A percentile compares a stretch with the other conserved stretches of the same genome.
phyloP scores from a whole-genome alignment of 108 stramenopile species.

The Discostella stelligeroides region DNA sequence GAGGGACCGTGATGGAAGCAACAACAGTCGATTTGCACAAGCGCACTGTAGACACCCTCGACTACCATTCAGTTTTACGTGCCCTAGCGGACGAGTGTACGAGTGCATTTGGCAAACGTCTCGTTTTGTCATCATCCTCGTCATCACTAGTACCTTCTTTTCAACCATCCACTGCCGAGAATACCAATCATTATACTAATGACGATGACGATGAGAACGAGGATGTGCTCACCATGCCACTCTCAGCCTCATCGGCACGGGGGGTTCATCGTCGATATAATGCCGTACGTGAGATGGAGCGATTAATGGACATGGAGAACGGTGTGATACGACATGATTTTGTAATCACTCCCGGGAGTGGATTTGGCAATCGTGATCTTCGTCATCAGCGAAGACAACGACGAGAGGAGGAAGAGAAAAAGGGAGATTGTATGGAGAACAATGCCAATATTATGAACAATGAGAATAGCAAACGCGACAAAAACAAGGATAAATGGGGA shows the following conservation, averaged over 20 bases:
- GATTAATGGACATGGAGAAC: slow-evolving; percentile 42
- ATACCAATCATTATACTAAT: background rate
- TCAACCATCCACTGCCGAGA: background rate
- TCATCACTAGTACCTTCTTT: slow-evolving; percentile 5
- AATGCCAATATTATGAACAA: slow-evolving; percentile 22
- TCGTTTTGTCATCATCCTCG: slow-evolving; percentile 27
- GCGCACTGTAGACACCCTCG: slow-evolving; percentile 73
- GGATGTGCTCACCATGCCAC: slow-evolving; percentile 35
- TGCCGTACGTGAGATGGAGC: slow-evolving; percentile 77
- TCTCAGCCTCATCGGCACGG: slow-evolving; percentile 48
- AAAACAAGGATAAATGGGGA: too few relatives aligned
- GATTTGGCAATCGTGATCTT: too few relatives aligned
- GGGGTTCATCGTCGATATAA: slow-evolving; percentile 65
- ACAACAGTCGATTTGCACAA: slow-evolving; percentile 60
- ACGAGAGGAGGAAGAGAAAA: background rate
- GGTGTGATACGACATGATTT: slow-evolving; percentile 8
- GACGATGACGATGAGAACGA: slow-evolving; percentile 15
- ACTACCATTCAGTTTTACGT: slow-evolving; percentile 64
- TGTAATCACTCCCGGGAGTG: too few relatives aligned
- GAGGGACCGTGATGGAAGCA: background rate
- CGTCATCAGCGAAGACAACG: too few relatives aligned
- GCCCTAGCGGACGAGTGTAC: slow-evolving; percentile 61
- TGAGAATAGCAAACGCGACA: slow-evolving; percentile 43
- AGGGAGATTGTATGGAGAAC: background rate
- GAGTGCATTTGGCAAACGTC: slow-evolving; percentile 53